These are phyloP conservation scores for Exophiala mesophila DNA, from an alignment of 2,329 filamentous ascomycete genomes.

Conservation along the genomic window DNA sequence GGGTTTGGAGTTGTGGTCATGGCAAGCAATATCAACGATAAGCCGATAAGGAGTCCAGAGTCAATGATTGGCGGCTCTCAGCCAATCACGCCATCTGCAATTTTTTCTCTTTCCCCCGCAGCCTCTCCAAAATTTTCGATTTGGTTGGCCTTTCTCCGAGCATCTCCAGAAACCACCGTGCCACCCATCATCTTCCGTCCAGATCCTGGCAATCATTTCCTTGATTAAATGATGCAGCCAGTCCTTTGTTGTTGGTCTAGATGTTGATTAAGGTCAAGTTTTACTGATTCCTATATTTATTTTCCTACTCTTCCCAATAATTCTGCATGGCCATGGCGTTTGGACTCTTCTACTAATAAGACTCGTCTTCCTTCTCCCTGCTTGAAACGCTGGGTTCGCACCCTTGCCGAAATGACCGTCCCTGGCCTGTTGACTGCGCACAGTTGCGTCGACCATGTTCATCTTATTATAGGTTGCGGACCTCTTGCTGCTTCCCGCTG, in stretches of 20 bases:
- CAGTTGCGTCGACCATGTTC: conserved; percentile 43
- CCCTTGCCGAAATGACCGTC: conserved; percentile 13
- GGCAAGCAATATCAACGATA: no score
- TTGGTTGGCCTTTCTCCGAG: conserved; percentile 10
- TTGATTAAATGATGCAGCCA: not conserved
- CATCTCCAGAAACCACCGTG: conserved; percentile 2
- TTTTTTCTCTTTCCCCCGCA: conserved; percentile 11
- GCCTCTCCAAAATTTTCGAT: not conserved
- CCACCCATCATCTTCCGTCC: conserved; percentile 2
- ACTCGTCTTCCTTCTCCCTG: not conserved
- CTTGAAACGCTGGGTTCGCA: no score
- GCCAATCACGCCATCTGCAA: conserved; percentile 21
- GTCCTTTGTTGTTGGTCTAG: not conserved
- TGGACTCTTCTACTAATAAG: conserved; percentile 1
- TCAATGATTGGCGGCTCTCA: no score
- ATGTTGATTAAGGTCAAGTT: conserved; percentile 2
- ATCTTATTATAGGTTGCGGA: conserved; percentile 81
- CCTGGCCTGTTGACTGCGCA: conserved; percentile 36
- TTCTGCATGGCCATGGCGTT: conserved; percentile 21
- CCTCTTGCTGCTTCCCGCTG: conserved; percentile 82
- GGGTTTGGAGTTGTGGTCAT: no score
- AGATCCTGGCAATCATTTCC: no score
- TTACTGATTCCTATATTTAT: conserved; percentile 6
- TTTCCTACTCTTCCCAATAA: conserved; percentile 7
- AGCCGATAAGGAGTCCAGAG: conserved; percentile 17